These are phyloP conservation scores for Cicer bijugum DNA, from an alignment of 306 rosid species.

Conservation along the genomic window DNA sequence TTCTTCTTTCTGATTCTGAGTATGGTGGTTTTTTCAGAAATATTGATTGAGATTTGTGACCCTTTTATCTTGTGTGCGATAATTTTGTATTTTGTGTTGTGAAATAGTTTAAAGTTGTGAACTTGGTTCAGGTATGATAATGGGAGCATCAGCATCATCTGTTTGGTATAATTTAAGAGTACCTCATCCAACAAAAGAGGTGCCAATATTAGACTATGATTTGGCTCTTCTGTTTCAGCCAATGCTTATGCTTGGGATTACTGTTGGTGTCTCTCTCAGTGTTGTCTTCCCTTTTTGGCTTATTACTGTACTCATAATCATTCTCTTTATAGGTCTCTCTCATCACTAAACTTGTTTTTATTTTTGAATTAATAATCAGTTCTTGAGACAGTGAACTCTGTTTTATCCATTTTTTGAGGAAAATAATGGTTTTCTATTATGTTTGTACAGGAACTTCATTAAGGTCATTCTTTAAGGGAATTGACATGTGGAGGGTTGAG, in stretches of 20 bases:
- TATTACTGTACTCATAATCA: constrained; percentile 82
- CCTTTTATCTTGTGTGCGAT: background rate
- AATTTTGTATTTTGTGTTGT: background rate
- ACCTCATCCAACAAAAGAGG: constrained; percentile 81
- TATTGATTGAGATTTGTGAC: background rate
- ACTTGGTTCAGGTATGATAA: constrained; percentile 78
- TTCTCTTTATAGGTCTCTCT: constrained; percentile 72
- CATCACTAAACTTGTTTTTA: background rate
- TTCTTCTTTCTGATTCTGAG: background rate
- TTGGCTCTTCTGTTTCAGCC: constrained; percentile 90
- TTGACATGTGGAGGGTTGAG: constrained; percentile 84
- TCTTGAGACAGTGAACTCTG: background rate
- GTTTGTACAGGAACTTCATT: constrained; percentile 72
- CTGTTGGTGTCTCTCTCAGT: constrained; percentile 82
- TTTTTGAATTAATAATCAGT: background rate
- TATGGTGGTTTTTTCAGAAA: background rate
- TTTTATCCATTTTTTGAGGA: background rate
- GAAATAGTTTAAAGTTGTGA: constrained; percentile 14
- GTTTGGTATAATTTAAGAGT: constrained; percentile 94
- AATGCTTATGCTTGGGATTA: constrained; percentile 94
- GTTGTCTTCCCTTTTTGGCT: constrained; percentile 98
- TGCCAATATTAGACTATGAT: constrained; percentile 84
- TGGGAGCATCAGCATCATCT: constrained; percentile 91
- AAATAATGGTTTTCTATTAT: background rate
- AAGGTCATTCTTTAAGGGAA: constrained; percentile 75